Percentiles rank a stretch among this genome's conserved stretches.
These are phyloP conservation scores for Annulohypoxylon stygium DNA, from an alignment of 495 filamentous ascomycete species.

Conservation along the genomic window DNA sequence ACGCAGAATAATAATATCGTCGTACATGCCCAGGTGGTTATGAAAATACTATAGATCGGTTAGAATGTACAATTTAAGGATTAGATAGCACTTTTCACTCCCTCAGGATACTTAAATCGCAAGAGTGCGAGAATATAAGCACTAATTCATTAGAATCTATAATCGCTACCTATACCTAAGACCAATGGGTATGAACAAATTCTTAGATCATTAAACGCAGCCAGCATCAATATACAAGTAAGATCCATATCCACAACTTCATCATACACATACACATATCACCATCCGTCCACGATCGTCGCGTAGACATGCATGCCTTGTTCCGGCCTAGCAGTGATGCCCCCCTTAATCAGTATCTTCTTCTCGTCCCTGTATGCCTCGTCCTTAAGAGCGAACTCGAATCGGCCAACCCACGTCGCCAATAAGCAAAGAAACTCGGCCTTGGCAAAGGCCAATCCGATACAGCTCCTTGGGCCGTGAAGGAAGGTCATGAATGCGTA, in stretches of 20 bases:
- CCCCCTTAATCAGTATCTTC: slow-evolving; percentile 69
- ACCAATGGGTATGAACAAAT: not conserved
- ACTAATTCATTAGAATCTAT: not conserved
- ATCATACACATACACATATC: slow-evolving; percentile 12
- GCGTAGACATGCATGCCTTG: slow-evolving; percentile 75
- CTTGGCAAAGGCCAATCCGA: slow-evolving; percentile 80
- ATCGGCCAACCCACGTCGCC: slow-evolving; percentile 79
- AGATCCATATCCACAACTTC: slow-evolving; percentile 55
- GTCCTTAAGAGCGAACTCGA: slow-evolving; percentile 73
- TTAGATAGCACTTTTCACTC: not conserved
- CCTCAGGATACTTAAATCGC: not conserved
- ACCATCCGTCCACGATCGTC: slow-evolving; percentile 75
- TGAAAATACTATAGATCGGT: not conserved
- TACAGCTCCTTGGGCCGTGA: slow-evolving; percentile 72
- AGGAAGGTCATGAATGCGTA: slow-evolving; percentile 72
- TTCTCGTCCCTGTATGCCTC: slow-evolving; percentile 65
- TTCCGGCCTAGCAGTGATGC: slow-evolving; percentile 72
- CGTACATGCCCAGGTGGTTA: not conserved
- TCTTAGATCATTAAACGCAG: slow-evolving; percentile 1
- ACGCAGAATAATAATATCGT: not conserved
- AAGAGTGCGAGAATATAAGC: not conserved
- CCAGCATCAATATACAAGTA: slow-evolving; percentile 11
- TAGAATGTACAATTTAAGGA: not conserved
- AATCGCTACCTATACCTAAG: not conserved
- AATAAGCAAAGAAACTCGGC: slow-evolving; percentile 86